Conservation (phyloP, 1,284 basidiomycete genomes). For the Trametes sp. region DNA sequence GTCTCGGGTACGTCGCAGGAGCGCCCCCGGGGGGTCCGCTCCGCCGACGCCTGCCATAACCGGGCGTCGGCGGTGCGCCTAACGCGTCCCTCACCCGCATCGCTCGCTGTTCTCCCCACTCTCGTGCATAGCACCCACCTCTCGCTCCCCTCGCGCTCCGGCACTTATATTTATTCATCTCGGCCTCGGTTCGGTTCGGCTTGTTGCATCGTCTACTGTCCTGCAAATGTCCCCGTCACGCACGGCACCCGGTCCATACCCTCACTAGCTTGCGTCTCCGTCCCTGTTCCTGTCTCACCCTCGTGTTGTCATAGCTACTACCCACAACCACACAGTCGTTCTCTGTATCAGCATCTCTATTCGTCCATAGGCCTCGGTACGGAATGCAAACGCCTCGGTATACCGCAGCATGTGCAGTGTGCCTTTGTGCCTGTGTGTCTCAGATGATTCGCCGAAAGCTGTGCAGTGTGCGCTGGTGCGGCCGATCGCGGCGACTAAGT, state of each 20-base stretch:
- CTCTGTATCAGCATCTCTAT: slow-evolving; percentile 24
- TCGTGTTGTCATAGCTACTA: slow-evolving; percentile 30
- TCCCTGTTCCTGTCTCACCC: slow-evolving; percentile 6
- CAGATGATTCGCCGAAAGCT: neutral
- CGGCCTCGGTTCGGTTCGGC: neutral
- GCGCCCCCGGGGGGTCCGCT: slow-evolving; percentile 1
- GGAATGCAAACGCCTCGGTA: slow-evolving; percentile 2
- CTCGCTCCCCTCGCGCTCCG: neutral
- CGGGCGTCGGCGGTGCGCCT: neutral
- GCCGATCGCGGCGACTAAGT: too few species aligned
- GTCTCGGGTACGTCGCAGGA: neutral
- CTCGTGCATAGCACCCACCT: neutral
- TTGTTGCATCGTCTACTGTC: slow-evolving; percentile 20
- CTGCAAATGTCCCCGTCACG: neutral
- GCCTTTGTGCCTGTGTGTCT: neutral
- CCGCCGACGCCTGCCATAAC: neutral
- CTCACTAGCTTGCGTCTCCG: slow-evolving; percentile 5
- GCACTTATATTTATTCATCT: slow-evolving; percentile 22
- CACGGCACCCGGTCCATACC: slow-evolving; percentile 12
- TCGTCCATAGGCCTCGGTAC: neutral
- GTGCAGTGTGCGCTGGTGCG: too few species aligned
- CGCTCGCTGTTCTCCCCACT: neutral
- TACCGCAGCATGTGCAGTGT: neutral
- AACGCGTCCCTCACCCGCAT: neutral
- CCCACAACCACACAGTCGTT: slow-evolving; percentile 15